Evolutionary conservation across 495 filamentous ascomycete species (phyloP).

Genomic region (Hypoxylon fragiforme): DNA sequence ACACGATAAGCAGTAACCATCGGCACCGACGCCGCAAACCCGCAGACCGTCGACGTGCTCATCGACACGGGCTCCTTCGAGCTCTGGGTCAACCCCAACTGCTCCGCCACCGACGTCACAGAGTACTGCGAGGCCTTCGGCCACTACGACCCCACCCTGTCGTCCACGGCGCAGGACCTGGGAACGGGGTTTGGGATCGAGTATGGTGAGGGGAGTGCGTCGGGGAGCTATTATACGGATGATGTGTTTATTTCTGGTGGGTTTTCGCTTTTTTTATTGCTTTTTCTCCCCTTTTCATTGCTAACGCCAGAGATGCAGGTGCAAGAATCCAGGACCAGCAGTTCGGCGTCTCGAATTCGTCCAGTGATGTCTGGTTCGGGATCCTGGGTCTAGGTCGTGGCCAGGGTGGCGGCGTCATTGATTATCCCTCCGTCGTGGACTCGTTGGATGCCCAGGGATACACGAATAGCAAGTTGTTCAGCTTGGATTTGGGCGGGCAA

Average conservation of each 20-base stretch:
- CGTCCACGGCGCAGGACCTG: conserved; percentile 36
- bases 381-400: conserved; percentile 74
- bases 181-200: conserved; percentile 30
- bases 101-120: conserved; percentile 31
- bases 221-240: conserved; percentile 41
- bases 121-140: conserved; percentile 36
- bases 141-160: conserved; percentile 39
- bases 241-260: conserved; percentile 41
- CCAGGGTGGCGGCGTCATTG: conserved; percentile 42
- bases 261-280: neutral
- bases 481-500: conserved; percentile 61
- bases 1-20: conserved; percentile 27
- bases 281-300: neutral
- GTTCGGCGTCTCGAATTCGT: conserved; percentile 46
- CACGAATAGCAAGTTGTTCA: conserved; percentile 74
- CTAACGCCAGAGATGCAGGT: conserved; percentile 25
- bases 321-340: conserved; percentile 42
- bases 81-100: conserved; percentile 51
- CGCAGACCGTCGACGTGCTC: conserved; percentile 44
- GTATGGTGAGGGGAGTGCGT: conserved; percentile 40
- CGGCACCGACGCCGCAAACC: conserved; percentile 22
- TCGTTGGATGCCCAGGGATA: conserved; percentile 61
- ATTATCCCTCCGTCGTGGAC: conserved; percentile 71
- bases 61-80: conserved; percentile 52
- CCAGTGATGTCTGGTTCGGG: conserved; percentile 56